Base-by-base conservation (phyloP, 768 basidiomycete genomes). In the Mycena rebaudengoi region DNA sequence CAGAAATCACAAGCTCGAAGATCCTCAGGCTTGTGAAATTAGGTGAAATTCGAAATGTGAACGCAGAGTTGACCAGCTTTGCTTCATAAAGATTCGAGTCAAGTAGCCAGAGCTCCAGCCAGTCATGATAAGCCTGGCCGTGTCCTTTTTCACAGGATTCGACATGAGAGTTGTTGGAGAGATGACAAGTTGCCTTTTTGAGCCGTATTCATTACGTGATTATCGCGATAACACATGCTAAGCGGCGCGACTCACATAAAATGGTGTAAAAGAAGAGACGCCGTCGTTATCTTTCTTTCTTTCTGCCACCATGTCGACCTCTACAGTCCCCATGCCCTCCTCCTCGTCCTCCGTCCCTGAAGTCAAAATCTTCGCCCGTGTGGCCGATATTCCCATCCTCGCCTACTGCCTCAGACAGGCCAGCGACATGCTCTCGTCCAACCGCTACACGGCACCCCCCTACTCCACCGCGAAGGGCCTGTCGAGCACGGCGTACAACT, bases 301-400 rank as follows among this genome's bases (percentile, higher is more conserved):
- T 48, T 21, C 33, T 11, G 18, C 62, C 59, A 60, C 66, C 53
- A 68, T 64, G 62, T 29, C 62, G 16, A 64, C 62, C 12, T 64
- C 66, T 39, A 64, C 35, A 8, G 59, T 64, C 44, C 66, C 58
- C 18, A 68, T 68, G 66, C 66, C 66, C 18, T 48, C 65, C 0
- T 58, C 60, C 43, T 57, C 60, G 5, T 58, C 64, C 32, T 23
- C 55, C 8, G 33, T 78, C 11, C 88, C 90, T 55, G 87, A 88
- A 73, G 70, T 92, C 70, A 92, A 86, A 45, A 78, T 86, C 65
- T 64, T 94, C 56, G 69, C 73, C 37, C 89, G 91, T 60, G 84
- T 94, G 49, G 85, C 82, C n/a, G 83, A 86, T 45, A 93, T 95
- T 60, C 92, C 92, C 21, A 76, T 94, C 43, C 81, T 95, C 70